Conservation (phyloP, 257 asterid genomes). For the Solanum gracilifrons region DNA sequence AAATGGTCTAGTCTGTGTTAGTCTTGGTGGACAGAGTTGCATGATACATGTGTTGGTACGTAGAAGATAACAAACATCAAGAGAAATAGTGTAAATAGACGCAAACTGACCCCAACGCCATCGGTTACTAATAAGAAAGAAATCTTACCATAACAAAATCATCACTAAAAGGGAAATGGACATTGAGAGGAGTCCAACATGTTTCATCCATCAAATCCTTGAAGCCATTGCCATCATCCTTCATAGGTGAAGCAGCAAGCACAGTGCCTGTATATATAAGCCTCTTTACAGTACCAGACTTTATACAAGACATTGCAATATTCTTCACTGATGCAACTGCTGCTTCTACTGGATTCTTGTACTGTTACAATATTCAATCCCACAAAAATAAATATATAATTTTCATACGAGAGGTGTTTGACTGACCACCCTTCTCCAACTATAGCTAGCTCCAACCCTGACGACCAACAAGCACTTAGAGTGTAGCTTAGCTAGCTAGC, state of each 20-base stretch:
- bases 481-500: not conserved
- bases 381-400: not conserved
- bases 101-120: not conserved
- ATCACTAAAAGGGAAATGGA: not conserved
- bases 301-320: slow-evolving; percentile 19
- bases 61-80: not conserved
- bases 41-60: not conserved
- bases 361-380: not conserved
- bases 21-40: not conserved
- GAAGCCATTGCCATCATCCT: slow-evolving; percentile 21
- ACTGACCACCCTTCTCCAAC: not conserved
- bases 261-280: slow-evolving; percentile 25
- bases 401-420: not conserved
- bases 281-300: slow-evolving; percentile 15
- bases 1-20: not conserved
- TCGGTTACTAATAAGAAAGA: not conserved
- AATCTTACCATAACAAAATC: not conserved
- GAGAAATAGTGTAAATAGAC: not conserved
- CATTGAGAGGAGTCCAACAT: slow-evolving; percentile 34
- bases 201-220: slow-evolving; percentile 27
- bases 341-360: slow-evolving; percentile 13
- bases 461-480: not conserved
- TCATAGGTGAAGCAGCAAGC: slow-evolving; percentile 27
- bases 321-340: slow-evolving; percentile 18
- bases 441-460: not conserved